These are phyloP conservation scores for Agaricus blazei DNA, from an alignment of 768 basidiomycete genomes.

Conservation along the genomic window DNA sequence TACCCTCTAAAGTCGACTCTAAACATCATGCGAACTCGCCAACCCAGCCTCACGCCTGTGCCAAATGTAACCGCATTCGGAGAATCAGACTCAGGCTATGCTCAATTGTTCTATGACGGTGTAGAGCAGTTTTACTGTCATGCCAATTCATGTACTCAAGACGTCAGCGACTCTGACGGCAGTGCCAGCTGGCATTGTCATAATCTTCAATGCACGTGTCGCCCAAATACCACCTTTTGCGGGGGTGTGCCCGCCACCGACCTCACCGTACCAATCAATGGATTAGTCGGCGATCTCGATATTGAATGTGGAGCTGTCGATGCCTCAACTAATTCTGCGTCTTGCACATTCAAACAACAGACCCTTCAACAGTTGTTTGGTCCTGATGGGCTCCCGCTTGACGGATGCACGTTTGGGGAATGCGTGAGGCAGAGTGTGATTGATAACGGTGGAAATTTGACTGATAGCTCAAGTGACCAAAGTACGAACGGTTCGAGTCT, in stretches of 20 bases:
- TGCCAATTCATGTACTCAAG: slow-evolving; percentile 68
- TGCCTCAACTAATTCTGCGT: slow-evolving; percentile 38
- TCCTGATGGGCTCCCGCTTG: slow-evolving; percentile 60
- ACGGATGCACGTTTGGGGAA: slow-evolving; percentile 80
- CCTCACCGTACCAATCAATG: slow-evolving; percentile 60
- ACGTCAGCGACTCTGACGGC: slow-evolving; percentile 29
- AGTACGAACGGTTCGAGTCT: slow-evolving; percentile 38
- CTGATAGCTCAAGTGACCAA: slow-evolving; percentile 19
- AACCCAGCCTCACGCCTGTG: slow-evolving; percentile 64
- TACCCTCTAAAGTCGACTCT: slow-evolving; percentile 70
- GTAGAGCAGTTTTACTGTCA: slow-evolving; percentile 86
- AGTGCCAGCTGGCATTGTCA: slow-evolving; percentile 66
- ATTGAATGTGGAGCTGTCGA: slow-evolving; percentile 59
- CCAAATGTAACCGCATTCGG: slow-evolving; percentile 61
- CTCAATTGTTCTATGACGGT: slow-evolving; percentile 74
- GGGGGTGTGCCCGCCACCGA: slow-evolving; percentile 42
- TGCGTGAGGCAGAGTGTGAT: slow-evolving; percentile 81
- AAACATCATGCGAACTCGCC: slow-evolving; percentile 73
- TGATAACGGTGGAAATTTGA: slow-evolving; percentile 42
- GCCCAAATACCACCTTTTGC: slow-evolving; percentile 68
- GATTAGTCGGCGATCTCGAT: slow-evolving; percentile 56
- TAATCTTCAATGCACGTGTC: slow-evolving; percentile 71
- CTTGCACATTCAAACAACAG: slow-evolving; percentile 75
- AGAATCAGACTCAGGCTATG: slow-evolving; percentile 44
- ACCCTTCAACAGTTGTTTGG: slow-evolving; percentile 72